Evolutionary conservation across 2,329 filamentous ascomycete species (phyloP), one percentile per base, ranked within the genome.

Genomic region (Diplodia corticola): DNA sequence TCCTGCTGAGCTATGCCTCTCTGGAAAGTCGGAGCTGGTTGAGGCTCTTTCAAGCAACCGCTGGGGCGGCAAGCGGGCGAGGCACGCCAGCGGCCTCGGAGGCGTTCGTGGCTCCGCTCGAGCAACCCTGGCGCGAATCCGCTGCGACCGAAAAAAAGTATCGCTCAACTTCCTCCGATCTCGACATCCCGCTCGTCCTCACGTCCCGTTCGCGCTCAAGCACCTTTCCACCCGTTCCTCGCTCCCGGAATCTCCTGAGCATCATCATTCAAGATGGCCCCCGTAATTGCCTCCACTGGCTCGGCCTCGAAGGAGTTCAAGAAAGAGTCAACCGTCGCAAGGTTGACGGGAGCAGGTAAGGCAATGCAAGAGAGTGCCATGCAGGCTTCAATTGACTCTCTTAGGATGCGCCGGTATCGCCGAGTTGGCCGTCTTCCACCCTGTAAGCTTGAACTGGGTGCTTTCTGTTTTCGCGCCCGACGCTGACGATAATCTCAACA

Each of bases 351-450:
- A 74, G 97, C 95, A 75, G 95, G 95, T 97, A 83, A 65, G 80
- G n/a, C 40, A 51, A n/a, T 26, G 10, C n/a, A 15, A 28, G n/a
- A 30, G 28, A 33, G 33, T 49, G n/a, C 49, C 44, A 35, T 55
- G 50, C 44, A 67, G 60, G 20, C 28, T 68, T 71, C 63, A 71
- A 57, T 55, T 68, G 63, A 69, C 57, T 55, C 64, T 60, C 69
- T 44, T 73, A 97, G 93, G 93, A 76, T 92, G 89, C 76, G 93
- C 93, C 76, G 93, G 93, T 83, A 94, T 97, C 79, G 90, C 93
- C 74, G 94, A 97, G 82, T 84, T 97, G 75, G 88, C 92, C 75
- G 88, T 97, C 79, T 97, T 97, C 85, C 92, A 96, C 78, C 92
- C 92, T 70, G 92, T 92, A 85, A 44, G 67, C 51, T 51, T 26